A percentile compares a stretch with the other conserved stretches of the same genome.
These are phyloP conservation scores for Nicotiana rustica DNA, from an alignment of 305 asterid genomes.

Conservation along the genomic window DNA sequence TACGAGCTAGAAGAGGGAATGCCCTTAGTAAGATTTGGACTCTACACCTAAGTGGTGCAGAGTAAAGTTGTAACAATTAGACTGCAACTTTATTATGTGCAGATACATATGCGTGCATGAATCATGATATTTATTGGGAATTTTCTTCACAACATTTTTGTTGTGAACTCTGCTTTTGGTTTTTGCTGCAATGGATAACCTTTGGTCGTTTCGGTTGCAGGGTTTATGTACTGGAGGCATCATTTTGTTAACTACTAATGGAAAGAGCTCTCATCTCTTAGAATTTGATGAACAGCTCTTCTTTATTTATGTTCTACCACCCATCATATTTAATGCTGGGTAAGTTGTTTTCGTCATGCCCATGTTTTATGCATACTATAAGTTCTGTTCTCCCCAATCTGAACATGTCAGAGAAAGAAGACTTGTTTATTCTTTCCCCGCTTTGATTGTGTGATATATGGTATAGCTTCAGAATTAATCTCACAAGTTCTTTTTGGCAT, in stretches of 20 bases:
- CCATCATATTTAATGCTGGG: conserved; percentile 52
- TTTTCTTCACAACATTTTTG: not conserved
- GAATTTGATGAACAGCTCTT: conserved; percentile 49
- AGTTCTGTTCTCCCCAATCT: not conserved
- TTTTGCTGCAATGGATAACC: not conserved
- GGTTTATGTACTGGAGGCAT: conserved; percentile 45
- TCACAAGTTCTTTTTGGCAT: not conserved
- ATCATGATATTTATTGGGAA: conserved; percentile 8
- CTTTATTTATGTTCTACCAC: conserved; percentile 52
- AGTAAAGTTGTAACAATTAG: no score
- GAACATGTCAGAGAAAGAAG: not conserved
- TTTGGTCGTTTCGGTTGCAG: conserved; percentile 28
- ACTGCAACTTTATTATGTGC: not conserved
- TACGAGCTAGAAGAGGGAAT: no score
- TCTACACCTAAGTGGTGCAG: no score
- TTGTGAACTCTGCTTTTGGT: conserved; percentile 10
- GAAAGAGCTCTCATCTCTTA: conserved; percentile 46
- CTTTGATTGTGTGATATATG: no score
- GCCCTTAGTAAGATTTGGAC: no score
- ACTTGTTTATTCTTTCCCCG: no score
- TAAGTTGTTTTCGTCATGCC: conserved; percentile 31
- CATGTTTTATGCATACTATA: not conserved
- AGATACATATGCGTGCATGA: not conserved
- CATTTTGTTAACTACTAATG: conserved; percentile 43
- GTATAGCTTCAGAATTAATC: no score